These are phyloP conservation scores for Ehretia macrophylla DNA, from an alignment of 257 asterid genomes.

Conservation along the genomic window DNA sequence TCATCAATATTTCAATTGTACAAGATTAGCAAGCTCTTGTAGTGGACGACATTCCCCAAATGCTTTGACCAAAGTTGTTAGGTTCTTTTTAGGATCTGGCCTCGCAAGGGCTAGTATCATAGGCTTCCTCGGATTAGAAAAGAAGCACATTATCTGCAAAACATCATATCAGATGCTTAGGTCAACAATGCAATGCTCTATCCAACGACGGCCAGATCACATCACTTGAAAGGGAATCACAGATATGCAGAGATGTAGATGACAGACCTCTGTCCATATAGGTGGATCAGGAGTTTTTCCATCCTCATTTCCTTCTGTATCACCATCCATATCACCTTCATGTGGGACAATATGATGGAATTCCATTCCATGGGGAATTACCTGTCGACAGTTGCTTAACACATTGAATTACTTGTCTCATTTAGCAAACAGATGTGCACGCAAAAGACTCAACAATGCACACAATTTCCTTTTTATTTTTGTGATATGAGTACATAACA, in stretches of 20 bases:
- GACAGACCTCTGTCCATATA: constrained; percentile 84
- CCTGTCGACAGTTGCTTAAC: constrained; percentile 45
- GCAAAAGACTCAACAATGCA: too few relatives aligned
- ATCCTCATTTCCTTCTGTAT: constrained; percentile 72
- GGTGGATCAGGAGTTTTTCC: constrained; percentile 78
- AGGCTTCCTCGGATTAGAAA: constrained; percentile 96
- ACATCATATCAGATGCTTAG: constrained; percentile 4
- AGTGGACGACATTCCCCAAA: constrained; percentile 98
- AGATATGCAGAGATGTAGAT: constrained; percentile 1
- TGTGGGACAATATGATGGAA: constrained; percentile 94
- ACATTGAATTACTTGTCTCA: constrained; percentile 15
- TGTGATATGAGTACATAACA: too few relatives aligned
- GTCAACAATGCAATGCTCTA: constrained; percentile 1
- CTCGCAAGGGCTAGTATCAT: constrained; percentile 99
- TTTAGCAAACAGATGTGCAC: too few relatives aligned
- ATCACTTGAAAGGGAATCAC: background rate
- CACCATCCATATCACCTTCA: constrained; percentile 89
- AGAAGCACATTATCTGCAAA: constrained; percentile 92
- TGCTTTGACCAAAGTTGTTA: constrained; percentile 91
- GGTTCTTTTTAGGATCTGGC: constrained; percentile 99
- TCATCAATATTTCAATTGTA: constrained; percentile 20
- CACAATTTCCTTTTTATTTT: too few relatives aligned
- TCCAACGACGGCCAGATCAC: background rate
- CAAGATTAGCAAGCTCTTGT: constrained; percentile 98
- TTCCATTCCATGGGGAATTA: constrained; percentile 99